Conservation (phyloP, 176 grass and related monocot species). For the Musa beccarii region DNA sequence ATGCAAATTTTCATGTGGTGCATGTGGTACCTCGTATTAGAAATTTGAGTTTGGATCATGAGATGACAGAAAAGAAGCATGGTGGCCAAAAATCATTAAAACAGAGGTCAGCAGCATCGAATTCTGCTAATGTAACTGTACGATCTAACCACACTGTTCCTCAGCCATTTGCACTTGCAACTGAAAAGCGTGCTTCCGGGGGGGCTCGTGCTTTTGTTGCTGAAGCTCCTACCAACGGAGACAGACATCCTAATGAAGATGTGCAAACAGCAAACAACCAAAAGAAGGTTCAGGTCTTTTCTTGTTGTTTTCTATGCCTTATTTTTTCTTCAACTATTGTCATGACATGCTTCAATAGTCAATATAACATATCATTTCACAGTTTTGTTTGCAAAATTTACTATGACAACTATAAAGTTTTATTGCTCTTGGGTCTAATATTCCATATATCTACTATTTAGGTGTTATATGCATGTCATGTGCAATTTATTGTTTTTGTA, state of each 20-base stretch:
- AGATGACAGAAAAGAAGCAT: constrained; percentile 41
- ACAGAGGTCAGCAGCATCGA: constrained; percentile 38
- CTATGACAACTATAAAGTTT: not conserved
- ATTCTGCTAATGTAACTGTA: constrained; percentile 31
- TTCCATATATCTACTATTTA: not conserved
- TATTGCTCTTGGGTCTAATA: not conserved
- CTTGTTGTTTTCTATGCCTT: not conserved
- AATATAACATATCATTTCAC: not conserved
- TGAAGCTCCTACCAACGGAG: constrained; percentile 29
- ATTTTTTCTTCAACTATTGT: not conserved
- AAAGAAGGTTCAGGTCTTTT: constrained; percentile 1
- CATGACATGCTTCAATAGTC: not conserved
- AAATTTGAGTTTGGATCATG: constrained; percentile 19
- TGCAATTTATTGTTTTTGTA: too few species aligned
- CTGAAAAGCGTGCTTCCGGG: constrained; percentile 44
- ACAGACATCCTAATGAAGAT: constrained; percentile 15
- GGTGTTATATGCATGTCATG: not conserved
- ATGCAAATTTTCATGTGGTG: constrained; percentile 25
- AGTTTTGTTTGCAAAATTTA: not conserved
- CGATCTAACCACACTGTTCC: constrained; percentile 42
- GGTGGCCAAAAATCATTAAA: constrained; percentile 40
- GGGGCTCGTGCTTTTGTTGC: constrained; percentile 21
- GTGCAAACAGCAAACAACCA: not conserved
- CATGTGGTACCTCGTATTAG: constrained; percentile 22
- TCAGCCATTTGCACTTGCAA: constrained; percentile 47